Evolutionary conservation across 2,329 filamentous ascomycete species (phyloP), one percentile per base, ranked within the genome.

Genomic region (Parascedosporium putredinis): DNA sequence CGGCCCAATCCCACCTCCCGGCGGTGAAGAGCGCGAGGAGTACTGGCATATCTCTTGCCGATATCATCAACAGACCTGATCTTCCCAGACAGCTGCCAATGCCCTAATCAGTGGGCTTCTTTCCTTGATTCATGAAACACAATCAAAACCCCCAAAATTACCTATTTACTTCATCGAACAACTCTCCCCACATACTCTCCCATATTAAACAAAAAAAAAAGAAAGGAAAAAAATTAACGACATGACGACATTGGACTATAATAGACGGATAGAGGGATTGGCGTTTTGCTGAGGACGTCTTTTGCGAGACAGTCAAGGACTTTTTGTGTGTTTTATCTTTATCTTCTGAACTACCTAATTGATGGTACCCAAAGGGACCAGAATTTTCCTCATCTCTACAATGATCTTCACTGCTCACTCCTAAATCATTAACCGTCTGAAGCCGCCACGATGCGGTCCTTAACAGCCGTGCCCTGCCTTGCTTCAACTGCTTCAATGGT

Each of bases 61-160:
- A 97, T 64, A 97, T 97, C 61, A 93, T 97, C 71, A 88, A 85
- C 61, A 84, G 85, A 57, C 79, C 88, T 1, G 90, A 96, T 36
- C 14, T 47, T 16, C 45, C 46, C 5, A 48, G 46, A 25, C 46
- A 48, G 16, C 25, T 48, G 14, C 46, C 46, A 24, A 48, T 48
- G 46, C 46, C 46, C n/a, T 48, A 23, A 48, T 31, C 16, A 7
- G 14, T 27, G 43, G n/a, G n/a, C 14, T 27, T 8, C 24, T 33
- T 46, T 33, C 8, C 34, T 12, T 20, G 8, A n/a, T 22, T 34
- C 31, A n/a, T 27, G 2, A 12, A 45, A 9, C 23, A 27, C 12
- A 45, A 29, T 5, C 3, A 25, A 18, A 16, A 9, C 3, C 24
- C 16, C 24, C 20, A 36, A 36, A 36, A 20, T 24, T 12, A 10